Evolutionary conservation across 257 asterid species (phyloP), one percentile per base, ranked within the genome.

Genomic region (Lycium ferocissimum): DNA sequence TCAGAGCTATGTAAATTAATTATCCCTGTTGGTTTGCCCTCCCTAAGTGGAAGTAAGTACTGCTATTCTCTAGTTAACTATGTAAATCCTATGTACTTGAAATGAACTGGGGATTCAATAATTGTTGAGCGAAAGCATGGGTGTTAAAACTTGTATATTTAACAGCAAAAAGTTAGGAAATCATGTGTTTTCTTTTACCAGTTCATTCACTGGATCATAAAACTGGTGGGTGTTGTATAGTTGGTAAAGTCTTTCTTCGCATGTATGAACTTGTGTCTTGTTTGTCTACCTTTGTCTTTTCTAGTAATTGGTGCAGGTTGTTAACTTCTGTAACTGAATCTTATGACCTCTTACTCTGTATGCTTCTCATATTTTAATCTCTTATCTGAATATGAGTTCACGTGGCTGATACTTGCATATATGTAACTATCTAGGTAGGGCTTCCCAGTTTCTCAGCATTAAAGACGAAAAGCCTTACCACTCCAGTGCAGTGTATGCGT

Each of bases 401-500:
- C 1, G 63, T 76, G 63, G 63, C 65, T 76, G 59, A 76, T 76
- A 26, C 43, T 76, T 26, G 82, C 63, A 26, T 76, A 7, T 7
- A 75, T 75, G 61, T 12, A 76, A 26, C 7, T 76, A 62, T 80
- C 67, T 89, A 96, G 98, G 97, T 86, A 90, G 89, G 88, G 85
- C 91, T 87, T 86, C 98, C 72, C 92, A 89, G 91, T 85, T 88
- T 88, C 94, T 96, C 53, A 11, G 79, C 83, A 83, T 94, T 87
- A 90, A 93, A 43, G 98, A 96, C 70, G 85, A 86, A 65, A 94
- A 95, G 86, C 90, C 90, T 58, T 96, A 93, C 86, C 95, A 96
- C 93, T 87, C 97, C 17, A 94, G 98, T 86, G 97, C 99, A 76
- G 90, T 96, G 88, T 95, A 96, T 89, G 98, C 99, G 37, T 92